Percentiles rank a stretch among this genome's conserved stretches.
phyloP scores from a whole-genome alignment of 768 basidiomycete species.

The Dentipellis fragilis region DNA sequence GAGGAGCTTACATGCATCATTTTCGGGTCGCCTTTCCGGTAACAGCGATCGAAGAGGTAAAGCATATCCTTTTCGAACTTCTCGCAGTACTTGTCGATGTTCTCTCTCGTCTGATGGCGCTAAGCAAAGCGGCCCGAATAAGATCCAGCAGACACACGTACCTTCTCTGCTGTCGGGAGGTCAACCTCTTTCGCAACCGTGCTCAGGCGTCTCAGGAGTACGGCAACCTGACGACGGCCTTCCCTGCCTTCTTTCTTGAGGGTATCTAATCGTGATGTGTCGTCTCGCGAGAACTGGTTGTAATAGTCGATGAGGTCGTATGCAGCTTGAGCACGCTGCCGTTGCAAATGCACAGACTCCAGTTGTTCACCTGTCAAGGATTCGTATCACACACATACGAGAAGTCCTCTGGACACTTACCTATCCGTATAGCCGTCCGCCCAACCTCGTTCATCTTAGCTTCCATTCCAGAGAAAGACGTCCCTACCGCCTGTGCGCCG shows the following conservation, averaged over 20 bases:
- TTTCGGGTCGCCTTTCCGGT: constrained; percentile 94
- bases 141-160: constrained; percentile 21
- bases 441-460: constrained; percentile 87
- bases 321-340: constrained; percentile 89
- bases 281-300: constrained; percentile 80
- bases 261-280: constrained; percentile 63
- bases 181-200: constrained; percentile 92
- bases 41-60: constrained; percentile 89
- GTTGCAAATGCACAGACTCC: constrained; percentile 85
- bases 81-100: constrained; percentile 95
- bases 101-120: constrained; percentile 69
- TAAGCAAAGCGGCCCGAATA: background rate
- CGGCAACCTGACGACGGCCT: constrained; percentile 81
- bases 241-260: constrained; percentile 83
- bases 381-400: constrained; percentile 2
- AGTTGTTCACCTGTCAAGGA: constrained; percentile 76
- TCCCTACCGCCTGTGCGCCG: constrained; percentile 62
- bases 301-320: constrained; percentile 91
- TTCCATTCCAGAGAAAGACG: constrained; percentile 86
- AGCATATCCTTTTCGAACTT: constrained; percentile 99
- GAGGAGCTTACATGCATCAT: constrained; percentile 81
- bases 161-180: constrained; percentile 72
- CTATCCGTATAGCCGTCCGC: constrained; percentile 88
- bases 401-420: constrained; percentile 28
- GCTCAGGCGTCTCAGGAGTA: constrained; percentile 74